These are phyloP conservation scores for Hypoxylon sp. DNA, from an alignment of 2,329 filamentous ascomycete species.

Conservation along the genomic window DNA sequence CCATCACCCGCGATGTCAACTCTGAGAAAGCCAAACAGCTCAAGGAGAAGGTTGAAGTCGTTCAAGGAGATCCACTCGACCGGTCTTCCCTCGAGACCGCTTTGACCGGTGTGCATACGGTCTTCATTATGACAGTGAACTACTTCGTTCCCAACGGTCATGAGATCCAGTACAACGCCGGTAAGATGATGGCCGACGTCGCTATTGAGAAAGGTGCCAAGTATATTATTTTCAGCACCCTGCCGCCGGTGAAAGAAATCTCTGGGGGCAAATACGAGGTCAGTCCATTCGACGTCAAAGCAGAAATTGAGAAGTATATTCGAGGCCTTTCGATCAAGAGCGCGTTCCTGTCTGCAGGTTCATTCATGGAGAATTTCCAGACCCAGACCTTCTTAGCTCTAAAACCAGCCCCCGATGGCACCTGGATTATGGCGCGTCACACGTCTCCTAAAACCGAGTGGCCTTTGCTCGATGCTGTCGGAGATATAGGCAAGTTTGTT, in stretches of 20 bases:
- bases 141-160: constrained; percentile 57
- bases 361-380: constrained; percentile 61
- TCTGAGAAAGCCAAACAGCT: constrained; percentile 55
- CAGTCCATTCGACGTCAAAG: constrained; percentile 60
- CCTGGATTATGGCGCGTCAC: constrained; percentile 50
- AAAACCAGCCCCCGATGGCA: constrained; percentile 51
- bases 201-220: constrained; percentile 55
- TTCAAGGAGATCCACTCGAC: constrained; percentile 60
- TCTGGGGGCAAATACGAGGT: constrained; percentile 56
- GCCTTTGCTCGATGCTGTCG: constrained; percentile 61
- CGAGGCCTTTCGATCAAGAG: constrained; percentile 56
- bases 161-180: constrained; percentile 55
- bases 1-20: constrained; percentile 63
- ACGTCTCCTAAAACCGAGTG: constrained; percentile 53
- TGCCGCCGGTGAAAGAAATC: constrained; percentile 53
- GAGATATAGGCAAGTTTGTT: constrained; percentile 62
- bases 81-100: constrained; percentile 58
- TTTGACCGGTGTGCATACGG: constrained; percentile 61
- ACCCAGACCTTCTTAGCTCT: constrained; percentile 50
- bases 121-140: constrained; percentile 63
- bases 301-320: constrained; percentile 57
- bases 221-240: constrained; percentile 60
- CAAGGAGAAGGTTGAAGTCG: constrained; percentile 53
- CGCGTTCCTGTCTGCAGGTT: constrained; percentile 59
- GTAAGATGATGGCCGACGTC: constrained; percentile 58